Evolutionary conservation across 768 basidiomycete genomes (phyloP), one percentile per base, ranked within the genome.

Genomic region (Kwoniella pini): DNA sequence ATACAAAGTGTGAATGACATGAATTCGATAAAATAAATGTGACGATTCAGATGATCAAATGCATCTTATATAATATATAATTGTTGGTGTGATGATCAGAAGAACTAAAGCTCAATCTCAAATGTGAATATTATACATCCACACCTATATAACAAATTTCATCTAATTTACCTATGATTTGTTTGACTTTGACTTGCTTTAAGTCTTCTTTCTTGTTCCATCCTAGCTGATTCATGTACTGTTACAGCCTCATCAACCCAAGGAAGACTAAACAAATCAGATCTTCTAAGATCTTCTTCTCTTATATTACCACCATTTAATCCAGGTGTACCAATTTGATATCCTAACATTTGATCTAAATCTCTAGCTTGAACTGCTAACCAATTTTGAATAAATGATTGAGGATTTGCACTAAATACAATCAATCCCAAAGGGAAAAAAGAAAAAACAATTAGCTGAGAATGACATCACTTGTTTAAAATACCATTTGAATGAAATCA

Each of bases 291-390:
- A 74, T 96, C 92, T 67, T 95, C 92, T 58, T 90, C 89, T n/a
- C 89, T 81, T 10, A 94, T 84, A 19, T 71, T 72, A 4, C 77
- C 78, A 1, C 77, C 77, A 39, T 75, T 77, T 36, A 63, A 55
- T 10, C 64, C 75, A n/a, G 1, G 86, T 86, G 72, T 85, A 1
- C 91, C 91, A 43, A 77, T 72, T 51, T 81, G 80, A 74, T 88
- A 90, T 28, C 91, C 91, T n/a, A 96, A 82, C 58, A 94, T 83
- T 58, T 85, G 88, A 79, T 94, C 91, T 43, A 97, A 78, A 79
- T 97, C 94, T 13, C 91, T 84, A 46, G 91, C 90, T 76, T 97
- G 94, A 1, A 90, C 92, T 68, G 89, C 88, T 17, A 97, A 77
- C 91, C 91, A 96, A 2, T 85, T 88, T 71, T 93, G 88, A 57